These are phyloP conservation scores for Peronospora farinosa DNA, from an alignment of 352 stramenopile species.

Conservation along the genomic window DNA sequence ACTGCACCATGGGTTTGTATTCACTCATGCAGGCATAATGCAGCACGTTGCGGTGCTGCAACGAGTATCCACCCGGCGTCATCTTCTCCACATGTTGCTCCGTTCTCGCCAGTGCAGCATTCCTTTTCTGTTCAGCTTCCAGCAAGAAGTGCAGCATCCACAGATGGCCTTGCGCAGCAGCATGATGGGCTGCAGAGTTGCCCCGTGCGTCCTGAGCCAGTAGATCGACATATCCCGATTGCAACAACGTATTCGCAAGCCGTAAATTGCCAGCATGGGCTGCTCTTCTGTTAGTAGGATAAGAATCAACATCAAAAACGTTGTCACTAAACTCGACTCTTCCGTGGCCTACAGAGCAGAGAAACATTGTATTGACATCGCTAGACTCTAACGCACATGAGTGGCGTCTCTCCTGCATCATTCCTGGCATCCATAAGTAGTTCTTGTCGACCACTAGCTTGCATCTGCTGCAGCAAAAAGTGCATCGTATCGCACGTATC, in stretches of 20 bases:
- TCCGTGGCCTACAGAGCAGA: neutral
- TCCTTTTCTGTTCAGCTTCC: conserved; percentile 33
- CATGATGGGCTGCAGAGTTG: conserved; percentile 67
- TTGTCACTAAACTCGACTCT: conserved; percentile 9
- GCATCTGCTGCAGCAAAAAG: conserved; percentile 75
- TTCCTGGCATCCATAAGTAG: conserved; percentile 53
- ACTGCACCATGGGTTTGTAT: conserved; percentile 66
- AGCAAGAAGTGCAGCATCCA: conserved; percentile 73
- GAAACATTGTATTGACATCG: neutral
- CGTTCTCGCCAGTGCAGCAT: conserved; percentile 15
- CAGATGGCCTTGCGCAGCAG: conserved; percentile 59
- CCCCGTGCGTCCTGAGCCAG: conserved; percentile 46
- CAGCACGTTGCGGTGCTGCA: conserved; percentile 35
- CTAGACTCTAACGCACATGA: conserved; percentile 41
- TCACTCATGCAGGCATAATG: conserved; percentile 59
- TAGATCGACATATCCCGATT: conserved; percentile 44
- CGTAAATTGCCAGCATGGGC: conserved; percentile 62
- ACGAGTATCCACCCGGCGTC: conserved; percentile 31
- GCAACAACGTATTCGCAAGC: conserved; percentile 52
- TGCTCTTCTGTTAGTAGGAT: conserved; percentile 38
- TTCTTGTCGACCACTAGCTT: conserved; percentile 23
- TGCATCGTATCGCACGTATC: conserved; percentile 64
- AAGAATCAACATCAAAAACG: neutral
- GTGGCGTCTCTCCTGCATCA: conserved; percentile 52
- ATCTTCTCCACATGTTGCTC: conserved; percentile 15